phyloP scores from a whole-genome alignment of 2,329 filamentous ascomycete genomes.

The Arthrobotrys pseudoclavata region DNA sequence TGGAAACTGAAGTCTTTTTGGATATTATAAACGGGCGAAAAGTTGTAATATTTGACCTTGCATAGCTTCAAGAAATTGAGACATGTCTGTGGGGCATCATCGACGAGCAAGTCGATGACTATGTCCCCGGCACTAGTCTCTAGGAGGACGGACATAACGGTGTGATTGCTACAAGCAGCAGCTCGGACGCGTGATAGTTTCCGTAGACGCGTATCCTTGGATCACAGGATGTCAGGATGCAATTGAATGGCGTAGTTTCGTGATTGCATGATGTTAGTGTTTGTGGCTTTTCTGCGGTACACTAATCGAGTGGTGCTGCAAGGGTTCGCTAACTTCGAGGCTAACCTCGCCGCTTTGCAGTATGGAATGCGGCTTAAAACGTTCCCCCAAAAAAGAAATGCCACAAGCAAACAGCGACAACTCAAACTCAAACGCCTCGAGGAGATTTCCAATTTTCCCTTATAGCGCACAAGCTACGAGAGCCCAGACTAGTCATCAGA shows the following conservation, averaged over 20 bases:
- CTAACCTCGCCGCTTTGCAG: neutral
- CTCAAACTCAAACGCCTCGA: neutral
- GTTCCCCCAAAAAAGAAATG: neutral
- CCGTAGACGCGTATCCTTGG: neutral
- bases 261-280: neutral
- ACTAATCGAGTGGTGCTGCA: no score
- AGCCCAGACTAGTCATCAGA: no score
- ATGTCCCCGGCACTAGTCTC: constrained; percentile 95
- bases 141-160: constrained; percentile 86
- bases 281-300: neutral
- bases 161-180: neutral
- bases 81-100: constrained; percentile 90
- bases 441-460: no score
- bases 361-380: neutral
- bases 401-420: neutral
- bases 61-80: constrained; percentile 99
- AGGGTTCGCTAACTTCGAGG: no score
- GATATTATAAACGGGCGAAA: constrained; percentile 88
- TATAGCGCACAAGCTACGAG: no score
- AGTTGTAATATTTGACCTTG: constrained; percentile 99
- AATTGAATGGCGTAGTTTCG: neutral
- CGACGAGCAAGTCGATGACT: constrained; percentile 90
- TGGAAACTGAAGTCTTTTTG: constrained; percentile 98
- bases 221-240: neutral
- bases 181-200: neutral